Evolutionary conservation across 225 moss, liverwort and hornwort species (phyloP).

Genomic region (Lunularia cruciata): DNA sequence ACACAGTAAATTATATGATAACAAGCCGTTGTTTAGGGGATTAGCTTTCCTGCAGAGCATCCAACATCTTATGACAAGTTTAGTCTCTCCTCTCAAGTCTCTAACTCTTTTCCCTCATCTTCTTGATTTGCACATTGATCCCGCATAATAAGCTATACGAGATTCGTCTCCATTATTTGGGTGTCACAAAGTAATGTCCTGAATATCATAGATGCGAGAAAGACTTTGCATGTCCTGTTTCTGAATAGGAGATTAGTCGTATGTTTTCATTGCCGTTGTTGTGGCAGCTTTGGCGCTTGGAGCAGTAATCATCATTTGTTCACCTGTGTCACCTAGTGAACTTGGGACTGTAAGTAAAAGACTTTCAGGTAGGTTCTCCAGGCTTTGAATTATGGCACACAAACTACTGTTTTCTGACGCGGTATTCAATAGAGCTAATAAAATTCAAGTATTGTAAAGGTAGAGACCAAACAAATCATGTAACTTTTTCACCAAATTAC

Average conservation of each 20-base stretch:
- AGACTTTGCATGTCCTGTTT: neutral
- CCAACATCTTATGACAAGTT: too few relatives aligned
- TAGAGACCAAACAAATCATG: too few relatives aligned
- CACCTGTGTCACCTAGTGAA: slow-evolving; percentile 23
- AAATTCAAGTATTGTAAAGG: neutral
- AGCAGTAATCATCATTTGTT: slow-evolving; percentile 35
- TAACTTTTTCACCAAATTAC: neutral
- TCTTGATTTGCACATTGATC: neutral
- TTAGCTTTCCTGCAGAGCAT: too few relatives aligned
- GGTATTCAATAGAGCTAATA: neutral
- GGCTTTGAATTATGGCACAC: too few relatives aligned
- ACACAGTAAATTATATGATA: too few relatives aligned
- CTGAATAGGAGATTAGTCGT: neutral
- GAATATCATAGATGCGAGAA: too few relatives aligned
- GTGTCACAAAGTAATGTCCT: neutral
- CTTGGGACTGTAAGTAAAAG: slow-evolving; percentile 23
- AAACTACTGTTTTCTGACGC: too few relatives aligned
- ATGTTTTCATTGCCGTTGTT: slow-evolving; percentile 1
- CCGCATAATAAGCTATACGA: neutral
- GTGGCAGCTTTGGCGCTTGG: slow-evolving; percentile 29
- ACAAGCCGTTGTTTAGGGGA: too few relatives aligned
- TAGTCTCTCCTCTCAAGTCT: too few relatives aligned
- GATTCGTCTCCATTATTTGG: neutral
- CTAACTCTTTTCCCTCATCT: neutral
- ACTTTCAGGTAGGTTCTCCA: slow-evolving; percentile 29